Evolutionary conservation across 345 rosid species (phyloP).

Genomic region (Geranium rotundifolium): DNA sequence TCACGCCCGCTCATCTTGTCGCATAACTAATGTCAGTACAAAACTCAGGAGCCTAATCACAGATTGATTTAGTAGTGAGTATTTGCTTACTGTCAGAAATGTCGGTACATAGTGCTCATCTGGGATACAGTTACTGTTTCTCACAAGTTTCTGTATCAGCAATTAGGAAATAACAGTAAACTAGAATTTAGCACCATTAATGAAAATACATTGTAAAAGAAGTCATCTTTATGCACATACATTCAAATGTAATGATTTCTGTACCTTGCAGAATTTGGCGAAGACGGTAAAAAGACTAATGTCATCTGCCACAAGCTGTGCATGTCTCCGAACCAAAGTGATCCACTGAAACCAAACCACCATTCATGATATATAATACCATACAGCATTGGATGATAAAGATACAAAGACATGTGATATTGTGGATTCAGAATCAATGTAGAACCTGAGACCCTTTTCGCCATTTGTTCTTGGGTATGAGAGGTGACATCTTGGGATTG

Average conservation of each 20-base stretch:
- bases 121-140: constrained; percentile 12
- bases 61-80: too few species aligned
- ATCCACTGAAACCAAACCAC: constrained; percentile 16
- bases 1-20: constrained; percentile 11
- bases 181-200: too few species aligned
- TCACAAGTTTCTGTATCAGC: background rate
- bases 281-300: constrained; percentile 11
- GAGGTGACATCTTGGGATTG: constrained; percentile 12
- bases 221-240: background rate
- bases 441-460: constrained; percentile 24
- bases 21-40: background rate
- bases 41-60: too few species aligned
- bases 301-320: constrained; percentile 14
- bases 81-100: constrained; percentile 12
- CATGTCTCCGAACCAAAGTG: constrained; percentile 18
- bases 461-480: constrained; percentile 18
- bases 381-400: background rate
- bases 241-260: background rate
- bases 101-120: constrained; percentile 25
- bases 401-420: too few species aligned
- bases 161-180: too few species aligned
- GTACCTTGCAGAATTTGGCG: constrained; percentile 19
- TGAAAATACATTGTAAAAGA: too few species aligned
- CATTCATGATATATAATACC: constrained; percentile 1
- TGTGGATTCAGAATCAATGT: too few species aligned